Evolutionary conservation across 2,329 filamentous ascomycete genomes (phyloP).

Genomic region (Sporothrix luriei): DNA sequence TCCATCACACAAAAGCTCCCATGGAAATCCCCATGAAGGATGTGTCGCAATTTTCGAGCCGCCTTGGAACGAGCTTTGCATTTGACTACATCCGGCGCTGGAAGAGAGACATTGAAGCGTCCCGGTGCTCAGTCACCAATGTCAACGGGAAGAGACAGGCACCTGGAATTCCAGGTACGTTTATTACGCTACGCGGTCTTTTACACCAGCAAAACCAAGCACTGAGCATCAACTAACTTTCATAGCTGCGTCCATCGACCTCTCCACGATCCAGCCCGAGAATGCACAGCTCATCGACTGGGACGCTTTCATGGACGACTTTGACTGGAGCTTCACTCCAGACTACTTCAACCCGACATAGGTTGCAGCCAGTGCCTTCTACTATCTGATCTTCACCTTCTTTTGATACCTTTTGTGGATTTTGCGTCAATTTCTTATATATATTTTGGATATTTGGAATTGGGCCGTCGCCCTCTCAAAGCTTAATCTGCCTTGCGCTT

Average conservation of each 20-base stretch:
- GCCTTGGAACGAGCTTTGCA: conserved; percentile 53
- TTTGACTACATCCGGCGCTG: conserved; percentile 55
- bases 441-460: not conserved
- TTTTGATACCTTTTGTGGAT: not conserved
- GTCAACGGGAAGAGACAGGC: conserved; percentile 32
- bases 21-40: conserved; percentile 45
- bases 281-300: conserved; percentile 52
- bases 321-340: conserved; percentile 49
- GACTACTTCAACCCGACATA: conserved; percentile 37
- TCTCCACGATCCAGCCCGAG: conserved; percentile 33
- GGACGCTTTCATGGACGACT: conserved; percentile 55
- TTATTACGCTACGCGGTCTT: not conserved
- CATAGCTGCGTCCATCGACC: conserved; percentile 30
- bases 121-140: conserved; percentile 42
- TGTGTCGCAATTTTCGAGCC: conserved; percentile 49
- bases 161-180: conserved; percentile 32
- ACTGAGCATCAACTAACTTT: not conserved
- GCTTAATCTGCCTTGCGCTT: not conserved
- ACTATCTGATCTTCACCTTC: not conserved
- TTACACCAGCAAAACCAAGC: not conserved
- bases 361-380: no score
- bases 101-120: conserved; percentile 48
- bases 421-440: not conserved
- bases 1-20: conserved; percentile 45
- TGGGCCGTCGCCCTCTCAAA: not conserved